phyloP scores from a whole-genome alignment of 805 yeast species.

The Tetrapisispora namnaoensis region DNA sequence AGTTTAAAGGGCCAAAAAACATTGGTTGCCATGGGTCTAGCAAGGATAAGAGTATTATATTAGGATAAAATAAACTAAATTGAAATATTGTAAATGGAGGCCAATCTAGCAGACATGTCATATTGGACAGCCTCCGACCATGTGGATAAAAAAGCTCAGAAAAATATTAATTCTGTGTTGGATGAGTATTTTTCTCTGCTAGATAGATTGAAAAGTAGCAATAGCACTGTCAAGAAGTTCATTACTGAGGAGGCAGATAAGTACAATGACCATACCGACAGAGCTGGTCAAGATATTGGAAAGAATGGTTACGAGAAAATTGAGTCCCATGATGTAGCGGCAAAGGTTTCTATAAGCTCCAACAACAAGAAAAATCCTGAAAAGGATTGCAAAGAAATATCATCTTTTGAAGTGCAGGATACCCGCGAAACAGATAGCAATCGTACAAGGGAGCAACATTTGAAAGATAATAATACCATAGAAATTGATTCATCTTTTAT shows the following conservation, averaged over 20 bases:
- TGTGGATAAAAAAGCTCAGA: neutral
- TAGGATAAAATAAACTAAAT: too few relatives aligned
- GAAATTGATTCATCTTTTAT: neutral
- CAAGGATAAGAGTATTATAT: too few relatives aligned
- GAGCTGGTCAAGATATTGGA: neutral
- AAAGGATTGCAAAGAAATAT: too few relatives aligned
- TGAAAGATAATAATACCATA: neutral
- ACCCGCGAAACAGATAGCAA: neutral
- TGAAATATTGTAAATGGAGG: too few relatives aligned
- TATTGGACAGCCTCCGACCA: slow-evolving; percentile 36
- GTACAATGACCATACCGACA: neutral
- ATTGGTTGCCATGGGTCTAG: too few relatives aligned
- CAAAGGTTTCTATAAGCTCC: neutral
- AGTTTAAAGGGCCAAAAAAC: too few relatives aligned
- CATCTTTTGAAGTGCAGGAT: neutral
- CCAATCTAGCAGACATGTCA: slow-evolving; percentile 22
- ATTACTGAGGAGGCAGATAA: slow-evolving; percentile 3
- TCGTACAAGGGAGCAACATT: neutral
- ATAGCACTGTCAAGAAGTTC: slow-evolving; percentile 10
- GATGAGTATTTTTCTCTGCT: slow-evolving; percentile 32
- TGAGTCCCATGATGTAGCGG: neutral
- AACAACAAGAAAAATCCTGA: too few relatives aligned
- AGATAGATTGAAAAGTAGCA: slow-evolving; percentile 18
- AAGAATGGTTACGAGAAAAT: neutral
- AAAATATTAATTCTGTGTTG: slow-evolving; percentile 31